Evolutionary conservation across 208 protist species (phyloP).

Genomic region (Vickermania spadyakhi): DNA sequence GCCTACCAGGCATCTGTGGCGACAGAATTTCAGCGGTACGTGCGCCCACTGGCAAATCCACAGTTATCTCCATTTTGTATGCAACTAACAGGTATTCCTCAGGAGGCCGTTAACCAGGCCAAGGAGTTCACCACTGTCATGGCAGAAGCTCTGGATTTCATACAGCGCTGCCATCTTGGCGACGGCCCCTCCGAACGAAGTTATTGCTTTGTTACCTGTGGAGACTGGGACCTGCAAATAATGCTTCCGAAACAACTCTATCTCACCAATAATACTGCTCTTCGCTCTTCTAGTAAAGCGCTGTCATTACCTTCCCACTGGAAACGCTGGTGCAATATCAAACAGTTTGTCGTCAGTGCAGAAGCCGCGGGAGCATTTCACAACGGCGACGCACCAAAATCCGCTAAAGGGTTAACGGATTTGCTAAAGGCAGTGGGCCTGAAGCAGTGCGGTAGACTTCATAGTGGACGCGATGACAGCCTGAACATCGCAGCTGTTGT

Average conservation of each 20-base stretch:
- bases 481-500: constrained; percentile 87
- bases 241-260: constrained; percentile 65
- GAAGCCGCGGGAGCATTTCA: neutral
- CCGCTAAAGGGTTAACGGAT: constrained; percentile 32
- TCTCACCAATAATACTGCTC: neutral
- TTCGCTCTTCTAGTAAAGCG: neutral
- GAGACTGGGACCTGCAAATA: constrained; percentile 90
- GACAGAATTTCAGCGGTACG: constrained; percentile 85
- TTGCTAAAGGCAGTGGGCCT: constrained; percentile 68
- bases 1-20: constrained; percentile 20
- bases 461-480: constrained; percentile 91
- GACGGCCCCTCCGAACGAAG: constrained; percentile 32
- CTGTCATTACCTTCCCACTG: constrained; percentile 23
- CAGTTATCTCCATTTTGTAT: constrained; percentile 79
- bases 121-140: constrained; percentile 57
- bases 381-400: neutral
- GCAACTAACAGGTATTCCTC: constrained; percentile 80
- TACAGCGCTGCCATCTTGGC: constrained; percentile 29
- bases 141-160: constrained; percentile 43
- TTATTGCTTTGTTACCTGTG: constrained; percentile 89
- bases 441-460: constrained; percentile 66
- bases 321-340: constrained; percentile 86
- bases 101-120: constrained; percentile 40
- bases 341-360: constrained; percentile 20
- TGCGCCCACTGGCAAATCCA: constrained; percentile 49